A percentile compares a stretch with the other conserved stretches of the same genome.
phyloP scores from a whole-genome alignment of 176 grass and related monocot species.

The Microstegium vimineum region DNA sequence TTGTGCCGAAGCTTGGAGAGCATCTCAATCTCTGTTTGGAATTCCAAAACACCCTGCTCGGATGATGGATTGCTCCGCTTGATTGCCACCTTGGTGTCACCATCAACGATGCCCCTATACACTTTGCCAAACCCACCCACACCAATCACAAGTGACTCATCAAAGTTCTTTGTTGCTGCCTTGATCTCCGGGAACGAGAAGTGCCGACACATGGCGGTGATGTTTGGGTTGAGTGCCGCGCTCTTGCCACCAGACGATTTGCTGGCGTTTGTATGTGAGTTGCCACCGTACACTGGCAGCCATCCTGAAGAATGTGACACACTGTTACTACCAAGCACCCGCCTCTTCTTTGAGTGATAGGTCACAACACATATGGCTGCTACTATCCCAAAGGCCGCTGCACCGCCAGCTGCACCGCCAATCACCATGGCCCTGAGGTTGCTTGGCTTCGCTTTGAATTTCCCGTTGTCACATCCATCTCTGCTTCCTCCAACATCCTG shows the following conservation, averaged over 20 bases:
- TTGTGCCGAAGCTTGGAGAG: constrained; percentile 53
- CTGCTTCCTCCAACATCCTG: constrained; percentile 35
- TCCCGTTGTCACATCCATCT: constrained; percentile 18
- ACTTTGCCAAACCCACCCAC: constrained; percentile 59
- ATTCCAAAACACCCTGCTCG: constrained; percentile 43
- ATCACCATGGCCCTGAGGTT: constrained; percentile 26
- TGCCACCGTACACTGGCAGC: constrained; percentile 62
- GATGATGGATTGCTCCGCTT: constrained; percentile 48
- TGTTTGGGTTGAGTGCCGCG: constrained; percentile 47
- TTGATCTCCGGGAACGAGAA: constrained; percentile 51
- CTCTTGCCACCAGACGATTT: constrained; percentile 69
- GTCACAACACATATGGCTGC: constrained; percentile 40
- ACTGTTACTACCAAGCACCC: constrained; percentile 6
- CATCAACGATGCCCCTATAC: constrained; percentile 38
- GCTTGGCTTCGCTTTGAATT: constrained; percentile 29
- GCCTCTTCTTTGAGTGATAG: constrained; percentile 49
- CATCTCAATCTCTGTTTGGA: constrained; percentile 59
- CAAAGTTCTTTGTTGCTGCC: constrained; percentile 41
- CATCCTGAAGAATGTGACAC: constrained; percentile 53
- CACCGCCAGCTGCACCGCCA: constrained; percentile 46
- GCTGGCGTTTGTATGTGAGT: constrained; percentile 44
- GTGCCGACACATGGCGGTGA: constrained; percentile 69
- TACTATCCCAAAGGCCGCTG: constrained; percentile 45
- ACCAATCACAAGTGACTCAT: constrained; percentile 43
- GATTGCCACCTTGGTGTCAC: constrained; percentile 47